These are phyloP conservation scores for Diaporthe sp. DNA, from an alignment of 2,329 filamentous ascomycete species.

Conservation along the genomic window DNA sequence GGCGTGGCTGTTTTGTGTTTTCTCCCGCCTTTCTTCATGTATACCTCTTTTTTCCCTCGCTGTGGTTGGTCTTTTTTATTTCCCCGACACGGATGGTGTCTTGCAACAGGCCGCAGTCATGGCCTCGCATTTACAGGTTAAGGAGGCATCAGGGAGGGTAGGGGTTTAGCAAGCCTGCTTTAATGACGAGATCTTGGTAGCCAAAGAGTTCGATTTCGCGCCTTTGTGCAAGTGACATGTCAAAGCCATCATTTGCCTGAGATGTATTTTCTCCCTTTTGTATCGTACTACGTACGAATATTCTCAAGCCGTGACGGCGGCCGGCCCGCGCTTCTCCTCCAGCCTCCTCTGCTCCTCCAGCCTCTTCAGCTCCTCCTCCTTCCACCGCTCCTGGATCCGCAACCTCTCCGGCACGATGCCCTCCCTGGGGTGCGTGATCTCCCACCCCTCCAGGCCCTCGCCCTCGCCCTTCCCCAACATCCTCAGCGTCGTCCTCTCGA, in stretches of 20 bases:
- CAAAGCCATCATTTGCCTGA: background rate
- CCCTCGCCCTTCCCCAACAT: constrained; percentile 60
- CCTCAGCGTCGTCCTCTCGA: constrained; percentile 68
- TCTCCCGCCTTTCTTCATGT: background rate
- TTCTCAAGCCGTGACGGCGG: constrained; percentile 21
- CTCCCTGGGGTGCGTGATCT: constrained; percentile 64
- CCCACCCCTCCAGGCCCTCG: constrained; percentile 63
- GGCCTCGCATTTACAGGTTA: constrained; percentile 36
- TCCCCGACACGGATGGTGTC: constrained; percentile 3
- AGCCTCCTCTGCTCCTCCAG: constrained; percentile 60
- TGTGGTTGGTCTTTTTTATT: background rate
- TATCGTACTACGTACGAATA: background rate
- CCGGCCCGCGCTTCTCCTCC: constrained; percentile 44
- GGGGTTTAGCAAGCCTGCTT: constrained; percentile 23
- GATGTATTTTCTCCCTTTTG: background rate
- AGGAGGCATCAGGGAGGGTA: constrained; percentile 19
- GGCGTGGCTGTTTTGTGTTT: background rate
- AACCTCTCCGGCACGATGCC: constrained; percentile 64
- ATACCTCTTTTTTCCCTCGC: background rate
- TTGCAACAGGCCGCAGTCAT: constrained; percentile 7
- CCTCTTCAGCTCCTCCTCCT: constrained; percentile 63
- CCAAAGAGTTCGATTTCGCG: background rate
- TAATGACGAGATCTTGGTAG: constrained; percentile 5
- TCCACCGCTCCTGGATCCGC: constrained; percentile 64
- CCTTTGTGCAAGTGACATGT: background rate